Percentiles rank a stretch among this genome's conserved stretches.
Conservation (phyloP, 441 rosid genomes). For the Populus hybrid region DNA sequence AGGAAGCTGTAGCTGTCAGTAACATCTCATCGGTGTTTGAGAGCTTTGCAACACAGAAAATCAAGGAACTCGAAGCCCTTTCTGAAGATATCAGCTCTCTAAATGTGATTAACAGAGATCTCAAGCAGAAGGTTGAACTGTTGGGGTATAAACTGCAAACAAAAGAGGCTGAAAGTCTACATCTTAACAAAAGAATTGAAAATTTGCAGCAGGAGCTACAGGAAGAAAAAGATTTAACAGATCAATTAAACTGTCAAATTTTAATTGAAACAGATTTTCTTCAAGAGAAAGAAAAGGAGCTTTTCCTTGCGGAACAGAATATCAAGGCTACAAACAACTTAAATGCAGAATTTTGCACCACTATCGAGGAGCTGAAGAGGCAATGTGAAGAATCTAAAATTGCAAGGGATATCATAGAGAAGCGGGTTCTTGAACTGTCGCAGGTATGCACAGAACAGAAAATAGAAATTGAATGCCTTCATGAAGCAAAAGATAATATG, state of each 20-base stretch:
- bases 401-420: slow-evolving; percentile 35
- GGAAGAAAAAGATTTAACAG: slow-evolving; percentile 51
- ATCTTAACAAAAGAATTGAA: slow-evolving; percentile 45
- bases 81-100: slow-evolving; percentile 39
- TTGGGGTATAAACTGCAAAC: slow-evolving; percentile 47
- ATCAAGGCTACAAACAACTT: slow-evolving; percentile 48
- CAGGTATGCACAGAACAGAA: slow-evolving; percentile 38
- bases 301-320: slow-evolving; percentile 56
- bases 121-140: slow-evolving; percentile 42
- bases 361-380: slow-evolving; percentile 57
- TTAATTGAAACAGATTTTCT: slow-evolving; percentile 50
- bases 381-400: slow-evolving; percentile 50
- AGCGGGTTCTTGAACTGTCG: slow-evolving; percentile 40
- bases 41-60: slow-evolving; percentile 61
- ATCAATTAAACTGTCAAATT: slow-evolving; percentile 51
- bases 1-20: slow-evolving; percentile 49
- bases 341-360: slow-evolving; percentile 47
- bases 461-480: slow-evolving; percentile 52
- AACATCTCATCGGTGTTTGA: slow-evolving; percentile 48
- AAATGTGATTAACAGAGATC: slow-evolving; percentile 29
- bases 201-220: slow-evolving; percentile 52
- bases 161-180: slow-evolving; percentile 51
- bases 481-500: slow-evolving; percentile 46
- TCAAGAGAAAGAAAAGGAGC: slow-evolving; percentile 50
- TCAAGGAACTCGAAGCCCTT: slow-evolving; percentile 48